phyloP scores from a whole-genome alignment of 2,329 filamentous ascomycete genomes.

The Aurifilum marmelostoma region DNA sequence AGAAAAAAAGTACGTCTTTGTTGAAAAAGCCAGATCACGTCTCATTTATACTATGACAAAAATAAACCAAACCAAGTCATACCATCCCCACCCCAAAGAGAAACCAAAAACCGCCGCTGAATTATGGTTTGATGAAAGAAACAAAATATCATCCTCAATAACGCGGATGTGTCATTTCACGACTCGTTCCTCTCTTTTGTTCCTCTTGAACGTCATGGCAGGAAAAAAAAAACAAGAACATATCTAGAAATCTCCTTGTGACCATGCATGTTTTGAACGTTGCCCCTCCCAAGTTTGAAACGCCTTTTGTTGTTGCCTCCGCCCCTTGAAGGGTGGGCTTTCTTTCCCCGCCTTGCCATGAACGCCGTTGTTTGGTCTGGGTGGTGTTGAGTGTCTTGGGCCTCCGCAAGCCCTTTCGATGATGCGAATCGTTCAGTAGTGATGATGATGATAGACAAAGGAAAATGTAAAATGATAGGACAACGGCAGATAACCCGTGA shows the following conservation, averaged over 20 bases:
- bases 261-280: not conserved
- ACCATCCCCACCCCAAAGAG: not conserved
- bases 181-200: not conserved
- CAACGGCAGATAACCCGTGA: not conserved
- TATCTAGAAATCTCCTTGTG: constrained; percentile 2
- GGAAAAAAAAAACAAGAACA: not conserved
- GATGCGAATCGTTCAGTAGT: not conserved
- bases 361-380: not conserved
- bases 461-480: not conserved
- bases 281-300: not conserved
- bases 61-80: constrained; percentile 3
- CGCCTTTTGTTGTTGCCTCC: constrained; percentile 3
- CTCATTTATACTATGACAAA: constrained; percentile 12
- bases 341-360: not conserved
- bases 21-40: constrained; percentile 6
- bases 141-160: not conserved
- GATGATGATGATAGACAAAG: constrained; percentile 16
- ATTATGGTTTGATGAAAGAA: not conserved
- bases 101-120: not conserved
- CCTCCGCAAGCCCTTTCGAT: not conserved
- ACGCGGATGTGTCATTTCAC: not conserved
- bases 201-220: not conserved
- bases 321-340: not conserved
- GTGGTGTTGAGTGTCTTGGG: not conserved
- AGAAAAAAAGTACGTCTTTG: not conserved